Evolutionary conservation across 2,329 filamentous ascomycete species (phyloP).

Genomic region (Decorospora gaudefroyi): DNA sequence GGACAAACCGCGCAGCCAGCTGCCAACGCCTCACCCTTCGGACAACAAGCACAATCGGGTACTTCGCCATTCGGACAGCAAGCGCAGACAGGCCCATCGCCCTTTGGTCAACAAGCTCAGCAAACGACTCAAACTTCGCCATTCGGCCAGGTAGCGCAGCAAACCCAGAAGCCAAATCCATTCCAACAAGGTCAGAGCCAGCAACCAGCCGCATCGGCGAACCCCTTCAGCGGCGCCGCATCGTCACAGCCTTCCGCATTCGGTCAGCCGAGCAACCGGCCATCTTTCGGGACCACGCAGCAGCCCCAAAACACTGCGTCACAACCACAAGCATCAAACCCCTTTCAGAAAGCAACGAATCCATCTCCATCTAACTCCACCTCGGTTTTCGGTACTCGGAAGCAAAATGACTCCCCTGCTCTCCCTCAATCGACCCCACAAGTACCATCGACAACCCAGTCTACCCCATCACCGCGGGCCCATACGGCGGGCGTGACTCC

Average conservation of each 20-base stretch:
- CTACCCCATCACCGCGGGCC: slow-evolving; percentile 14
- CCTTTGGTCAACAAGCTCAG: slow-evolving; percentile 30
- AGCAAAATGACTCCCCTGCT: slow-evolving; percentile 52
- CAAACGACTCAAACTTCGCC: slow-evolving; percentile 22
- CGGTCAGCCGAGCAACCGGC: slow-evolving; percentile 44
- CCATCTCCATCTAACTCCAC: slow-evolving; percentile 14
- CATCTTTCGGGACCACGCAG: slow-evolving; percentile 27
- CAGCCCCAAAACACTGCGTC: slow-evolving; percentile 8
- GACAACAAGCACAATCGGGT: slow-evolving; percentile 38
- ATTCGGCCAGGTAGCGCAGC: slow-evolving; percentile 16
- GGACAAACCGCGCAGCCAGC: slow-evolving; percentile 51
- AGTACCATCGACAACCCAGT: slow-evolving; percentile 56
- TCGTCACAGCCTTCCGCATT: slow-evolving; percentile 30
- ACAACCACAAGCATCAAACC: slow-evolving; percentile 23
- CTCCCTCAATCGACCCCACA: slow-evolving; percentile 5
- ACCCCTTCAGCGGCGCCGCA: slow-evolving; percentile 25
- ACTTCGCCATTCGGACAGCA: slow-evolving; percentile 37
- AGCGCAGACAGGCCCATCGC: slow-evolving; percentile 25
- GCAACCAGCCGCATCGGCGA: slow-evolving; percentile 19
- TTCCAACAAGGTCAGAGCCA: slow-evolving; percentile 29
- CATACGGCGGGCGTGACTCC: slow-evolving; percentile 11
- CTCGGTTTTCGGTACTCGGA: slow-evolving; percentile 55
- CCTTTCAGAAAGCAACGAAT: slow-evolving; percentile 24
- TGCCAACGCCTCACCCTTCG: slow-evolving; percentile 38
- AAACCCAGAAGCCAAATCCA: slow-evolving; percentile 20